Base-by-base conservation (phyloP, 1,139 yeast genomes). In the Sugiyamaella neomexicana region DNA sequence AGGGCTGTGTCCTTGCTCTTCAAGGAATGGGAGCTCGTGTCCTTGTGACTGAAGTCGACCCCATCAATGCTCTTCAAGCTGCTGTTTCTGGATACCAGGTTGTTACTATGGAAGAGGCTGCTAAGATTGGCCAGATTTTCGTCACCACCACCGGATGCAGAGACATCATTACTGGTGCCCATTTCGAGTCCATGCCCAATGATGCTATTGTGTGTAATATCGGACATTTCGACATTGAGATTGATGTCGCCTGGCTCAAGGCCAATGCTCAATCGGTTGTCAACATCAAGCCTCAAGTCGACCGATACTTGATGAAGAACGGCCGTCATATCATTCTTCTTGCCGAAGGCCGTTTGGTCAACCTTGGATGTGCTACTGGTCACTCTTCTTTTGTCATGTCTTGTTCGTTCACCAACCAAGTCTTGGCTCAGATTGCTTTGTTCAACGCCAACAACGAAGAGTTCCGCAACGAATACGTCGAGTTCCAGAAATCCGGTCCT, bases 11-110 rank as follows among this genome's bases (percentile, higher is more conserved):
- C 74, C 87, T 91, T 89, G 97, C 99, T 67, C 85, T 95, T 72
- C 89, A 91, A 80, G 93, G 96, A 72, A 91, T 93, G 98, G 99
- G 99, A 80, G 97, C 99, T 65, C 89, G 98, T 78, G 99, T 93
- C 68, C 83, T 95, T 66, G 89, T 93, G 72, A 87, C 99, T 67
- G 99, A 93, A 82, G 82, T 93, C 70, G 99, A 93, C 77, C 99
- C 99, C 72, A 93, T 93, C 80, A 93, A 93, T 77, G 99, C 99
- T 69, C 83, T 93, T 71, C 99, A 93, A 82, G 99, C 99, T 68
- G 98, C 99, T 68, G 97, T 95, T 75, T 90, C 95, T 67, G 99
- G 99, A 75, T 93, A 86, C 85, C 96, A 93, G 81, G 99, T 93
- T 68, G 83, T 87, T 66, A 89, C 98, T 72, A 84, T 93, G 89